phyloP scores from a whole-genome alignment of 2,329 filamentous ascomycete species.

The Ascochyta viciae-villosae region DNA sequence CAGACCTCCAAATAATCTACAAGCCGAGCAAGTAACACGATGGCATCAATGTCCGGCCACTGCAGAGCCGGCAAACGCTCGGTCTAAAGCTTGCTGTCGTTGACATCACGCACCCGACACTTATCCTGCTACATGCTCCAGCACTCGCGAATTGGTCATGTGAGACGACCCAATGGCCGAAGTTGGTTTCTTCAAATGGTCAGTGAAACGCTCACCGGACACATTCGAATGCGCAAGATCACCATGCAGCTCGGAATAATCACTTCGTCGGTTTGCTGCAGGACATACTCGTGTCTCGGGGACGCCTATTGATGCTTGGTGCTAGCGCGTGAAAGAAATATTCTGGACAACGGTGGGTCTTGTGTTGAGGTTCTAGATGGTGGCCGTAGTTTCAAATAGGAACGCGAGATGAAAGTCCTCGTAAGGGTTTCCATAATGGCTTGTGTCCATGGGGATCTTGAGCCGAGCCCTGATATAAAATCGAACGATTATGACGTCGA shows the following conservation, averaged over 20 bases:
- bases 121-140: background rate
- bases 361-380: conserved; percentile 3
- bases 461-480: background rate
- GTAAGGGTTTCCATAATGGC: conserved; percentile 5
- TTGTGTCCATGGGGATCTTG: background rate
- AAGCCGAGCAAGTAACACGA: background rate
- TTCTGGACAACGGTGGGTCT: conserved; percentile 1
- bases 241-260: background rate
- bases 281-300: background rate
- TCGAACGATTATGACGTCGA: conserved; percentile 11
- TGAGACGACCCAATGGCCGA: background rate
- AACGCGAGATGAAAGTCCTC: conserved; percentile 5
- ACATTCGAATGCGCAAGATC: background rate
- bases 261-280: background rate
- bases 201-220: background rate
- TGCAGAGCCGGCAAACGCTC: background rate
- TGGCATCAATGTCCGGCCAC: background rate
- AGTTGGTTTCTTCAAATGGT: no score
- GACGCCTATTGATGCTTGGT: background rate
- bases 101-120: background rate
- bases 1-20: background rate
- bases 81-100: background rate
- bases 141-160: background rate
- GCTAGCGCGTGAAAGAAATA: background rate
- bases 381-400: background rate